Conservation (phyloP, 352 stramenopile species). For the Globisporangium lucens region DNA sequence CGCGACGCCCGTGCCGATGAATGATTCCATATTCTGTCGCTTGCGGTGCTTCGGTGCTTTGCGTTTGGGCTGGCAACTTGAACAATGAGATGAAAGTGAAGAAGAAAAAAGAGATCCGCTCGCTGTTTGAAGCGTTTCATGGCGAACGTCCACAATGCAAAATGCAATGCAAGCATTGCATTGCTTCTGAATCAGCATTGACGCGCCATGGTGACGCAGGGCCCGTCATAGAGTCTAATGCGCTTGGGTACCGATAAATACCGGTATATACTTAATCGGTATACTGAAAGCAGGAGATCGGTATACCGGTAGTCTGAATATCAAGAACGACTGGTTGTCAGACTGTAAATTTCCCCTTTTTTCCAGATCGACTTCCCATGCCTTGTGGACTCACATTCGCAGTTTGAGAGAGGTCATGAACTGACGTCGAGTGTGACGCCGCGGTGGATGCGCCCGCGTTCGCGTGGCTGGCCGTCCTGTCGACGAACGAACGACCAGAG, state of each 20-base stretch:
- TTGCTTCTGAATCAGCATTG: not conserved
- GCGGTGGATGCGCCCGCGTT: conserved; percentile 5
- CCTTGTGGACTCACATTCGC: not conserved
- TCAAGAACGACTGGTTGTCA: not conserved
- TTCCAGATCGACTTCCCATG: not conserved
- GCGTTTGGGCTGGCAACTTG: conserved; percentile 11
- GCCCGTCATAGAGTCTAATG: not conserved
- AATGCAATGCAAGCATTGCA: conserved; percentile 1
- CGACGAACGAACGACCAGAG: conserved; percentile 1
- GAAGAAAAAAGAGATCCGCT: conserved; percentile 8
- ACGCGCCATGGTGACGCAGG: not conserved
- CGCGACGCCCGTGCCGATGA: conserved; percentile 29
- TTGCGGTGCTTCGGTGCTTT: conserved; percentile 5
- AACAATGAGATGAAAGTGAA: conserved; percentile 3
- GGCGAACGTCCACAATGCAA: not conserved
- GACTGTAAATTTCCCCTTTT: not conserved
- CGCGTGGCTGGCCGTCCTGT: not conserved
- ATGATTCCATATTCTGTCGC: conserved; percentile 36
- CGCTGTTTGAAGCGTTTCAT: not conserved
- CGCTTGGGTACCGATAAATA: too few relatives aligned
- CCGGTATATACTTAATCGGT: too few relatives aligned
- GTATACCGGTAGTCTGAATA: too few relatives aligned
- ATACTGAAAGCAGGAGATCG: too few relatives aligned
- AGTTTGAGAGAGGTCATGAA: not conserved
- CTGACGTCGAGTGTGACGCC: conserved; percentile 6